Evolutionary conservation across 2,329 filamentous ascomycete species (phyloP).

Genomic region (Botrytis tulipae): DNA sequence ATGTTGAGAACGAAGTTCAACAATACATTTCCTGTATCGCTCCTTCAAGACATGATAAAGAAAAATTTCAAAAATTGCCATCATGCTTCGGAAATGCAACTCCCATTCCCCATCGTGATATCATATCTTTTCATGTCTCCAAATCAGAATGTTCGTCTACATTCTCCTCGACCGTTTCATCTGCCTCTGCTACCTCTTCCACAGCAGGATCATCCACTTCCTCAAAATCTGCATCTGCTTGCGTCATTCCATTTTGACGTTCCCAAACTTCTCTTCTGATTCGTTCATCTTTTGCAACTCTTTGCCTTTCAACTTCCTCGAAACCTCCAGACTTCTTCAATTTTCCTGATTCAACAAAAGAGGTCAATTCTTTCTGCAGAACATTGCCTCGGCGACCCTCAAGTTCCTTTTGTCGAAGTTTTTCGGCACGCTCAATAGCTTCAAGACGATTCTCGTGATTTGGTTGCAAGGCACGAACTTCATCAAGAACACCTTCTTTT

Average conservation of each 20-base stretch:
- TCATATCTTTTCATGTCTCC: conserved; percentile 12
- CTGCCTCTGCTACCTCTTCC: conserved; percentile 5
- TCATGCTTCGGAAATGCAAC: conserved; percentile 1
- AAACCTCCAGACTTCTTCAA: conserved; percentile 95
- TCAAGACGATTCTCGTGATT: conserved; percentile 93
- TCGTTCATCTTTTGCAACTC: conserved; percentile 82
- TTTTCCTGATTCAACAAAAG: conserved; percentile 85
- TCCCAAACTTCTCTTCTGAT: conserved; percentile 79
- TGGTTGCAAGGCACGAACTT: conserved; percentile 88
- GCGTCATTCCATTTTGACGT: conserved; percentile 54
- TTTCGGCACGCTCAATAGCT: conserved; percentile 96
- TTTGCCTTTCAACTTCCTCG: conserved; percentile 84
- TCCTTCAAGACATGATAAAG: not conserved
- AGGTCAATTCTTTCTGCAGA: conserved; percentile 80
- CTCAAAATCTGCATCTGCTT: conserved; percentile 31
- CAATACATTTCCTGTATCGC: conserved; percentile 1
- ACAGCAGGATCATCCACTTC: not conserved
- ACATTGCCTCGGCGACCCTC: conserved; percentile 66
- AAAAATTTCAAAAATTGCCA: not conserved
- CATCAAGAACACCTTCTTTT: conserved; percentile 87
- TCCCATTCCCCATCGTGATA: conserved; percentile 2
- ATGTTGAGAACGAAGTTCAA: not conserved
- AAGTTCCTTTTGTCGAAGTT: conserved; percentile 83
- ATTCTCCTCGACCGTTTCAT: not conserved
- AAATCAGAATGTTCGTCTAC: not conserved